Evolutionary conservation across 2,329 filamentous ascomycete genomes (phyloP).

Genomic region (Apiospora hydei): DNA sequence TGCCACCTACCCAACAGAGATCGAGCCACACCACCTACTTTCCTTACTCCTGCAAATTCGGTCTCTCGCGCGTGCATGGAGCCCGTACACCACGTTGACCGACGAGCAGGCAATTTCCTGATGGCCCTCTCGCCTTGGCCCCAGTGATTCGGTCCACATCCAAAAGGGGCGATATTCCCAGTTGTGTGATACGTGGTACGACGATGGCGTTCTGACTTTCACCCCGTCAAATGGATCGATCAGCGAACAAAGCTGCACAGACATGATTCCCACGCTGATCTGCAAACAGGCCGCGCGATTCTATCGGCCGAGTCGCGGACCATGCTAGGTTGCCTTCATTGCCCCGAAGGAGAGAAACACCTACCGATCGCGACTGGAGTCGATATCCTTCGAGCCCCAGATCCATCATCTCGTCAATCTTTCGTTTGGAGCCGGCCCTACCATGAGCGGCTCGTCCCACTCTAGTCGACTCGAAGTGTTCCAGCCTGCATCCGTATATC

Average conservation of each 20-base stretch:
- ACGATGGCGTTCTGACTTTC: neutral
- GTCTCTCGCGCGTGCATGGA: neutral
- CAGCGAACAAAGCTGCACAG: neutral
- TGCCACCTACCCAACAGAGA: neutral
- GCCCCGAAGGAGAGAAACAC: neutral
- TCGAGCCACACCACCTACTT: neutral
- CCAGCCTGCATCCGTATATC: neutral
- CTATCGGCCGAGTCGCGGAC: neutral
- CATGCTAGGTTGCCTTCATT: neutral
- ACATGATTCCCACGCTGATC: neutral
- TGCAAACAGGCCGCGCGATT: neutral
- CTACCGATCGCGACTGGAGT: neutral
- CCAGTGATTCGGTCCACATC: neutral
- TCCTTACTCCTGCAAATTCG: neutral
- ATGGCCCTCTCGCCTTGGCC: neutral
- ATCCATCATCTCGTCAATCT: neutral
- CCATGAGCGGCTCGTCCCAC: neutral
- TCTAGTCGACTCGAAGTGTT: neutral
- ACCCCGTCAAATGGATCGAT: neutral
- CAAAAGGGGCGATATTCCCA: neutral
- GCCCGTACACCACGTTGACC: neutral
- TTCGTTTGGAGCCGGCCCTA: neutral
- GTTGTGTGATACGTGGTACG: neutral
- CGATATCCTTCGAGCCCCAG: neutral
- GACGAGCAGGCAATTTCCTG: neutral